Conservation (phyloP, 2,329 filamentous ascomycete species). For the Alternaria ethzedia region DNA sequence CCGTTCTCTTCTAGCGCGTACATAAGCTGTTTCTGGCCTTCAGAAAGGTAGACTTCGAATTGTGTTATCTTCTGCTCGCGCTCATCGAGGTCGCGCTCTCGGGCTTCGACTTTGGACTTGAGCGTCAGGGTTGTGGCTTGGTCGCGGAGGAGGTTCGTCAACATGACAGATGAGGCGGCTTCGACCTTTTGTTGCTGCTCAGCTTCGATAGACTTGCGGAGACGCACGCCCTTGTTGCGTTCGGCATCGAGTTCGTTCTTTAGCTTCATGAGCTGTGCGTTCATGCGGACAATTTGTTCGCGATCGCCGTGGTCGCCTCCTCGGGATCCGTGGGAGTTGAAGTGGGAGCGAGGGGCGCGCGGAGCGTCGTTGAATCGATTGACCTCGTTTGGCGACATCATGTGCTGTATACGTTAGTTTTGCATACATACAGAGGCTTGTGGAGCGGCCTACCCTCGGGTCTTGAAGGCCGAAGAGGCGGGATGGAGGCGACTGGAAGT, state of each 20-base stretch:
- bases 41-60: constrained; percentile 24
- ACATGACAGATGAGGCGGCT: constrained; percentile 14
- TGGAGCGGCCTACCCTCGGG: background rate
- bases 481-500: background rate
- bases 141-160: constrained; percentile 19
- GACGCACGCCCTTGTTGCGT: constrained; percentile 14
- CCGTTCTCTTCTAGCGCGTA: constrained; percentile 15
- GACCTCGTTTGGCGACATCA: background rate
- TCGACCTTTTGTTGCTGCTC: constrained; percentile 14
- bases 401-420: background rate
- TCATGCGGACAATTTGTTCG: constrained; percentile 15
- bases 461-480: background rate
- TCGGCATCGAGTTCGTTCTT: constrained; percentile 21
- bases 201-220: constrained; percentile 11
- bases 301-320: constrained; percentile 1
- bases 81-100: constrained; percentile 12
- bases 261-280: constrained; percentile 18
- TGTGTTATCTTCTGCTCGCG: constrained; percentile 23
- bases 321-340: background rate
- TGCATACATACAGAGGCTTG: background rate
- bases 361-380: background rate
- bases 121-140: constrained; percentile 15
- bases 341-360: constrained; percentile 3
- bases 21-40: constrained; percentile 31
- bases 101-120: constrained; percentile 14